Percentiles rank a stretch among this genome's conserved stretches.
These are phyloP conservation scores for Knoxia roxburghii DNA, from an alignment of 257 asterid species.

Conservation along the genomic window DNA sequence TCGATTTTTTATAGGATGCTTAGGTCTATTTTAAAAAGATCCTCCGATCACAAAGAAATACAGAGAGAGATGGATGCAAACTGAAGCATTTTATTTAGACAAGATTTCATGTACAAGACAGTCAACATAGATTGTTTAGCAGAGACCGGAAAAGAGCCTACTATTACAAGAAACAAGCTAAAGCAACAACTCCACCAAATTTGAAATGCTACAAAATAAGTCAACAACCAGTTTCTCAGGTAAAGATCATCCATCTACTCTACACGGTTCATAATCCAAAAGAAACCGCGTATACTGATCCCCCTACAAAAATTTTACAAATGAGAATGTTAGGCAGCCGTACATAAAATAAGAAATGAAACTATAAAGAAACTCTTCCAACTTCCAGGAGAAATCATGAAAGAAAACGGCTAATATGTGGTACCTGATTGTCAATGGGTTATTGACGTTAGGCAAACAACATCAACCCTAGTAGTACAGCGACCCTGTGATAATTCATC, in stretches of 20 bases:
- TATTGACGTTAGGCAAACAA: neutral
- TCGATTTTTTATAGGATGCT: no score
- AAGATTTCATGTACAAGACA: slow-evolving; percentile 7
- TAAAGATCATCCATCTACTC: slow-evolving; percentile 7
- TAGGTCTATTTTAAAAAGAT: no score
- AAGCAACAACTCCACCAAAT: neutral
- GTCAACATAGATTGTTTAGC: slow-evolving; percentile 3
- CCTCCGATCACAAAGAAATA: no score
- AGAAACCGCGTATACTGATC: neutral
- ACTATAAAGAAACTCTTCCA: neutral
- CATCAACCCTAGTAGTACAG: slow-evolving; percentile 41
- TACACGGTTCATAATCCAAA: slow-evolving; percentile 12
- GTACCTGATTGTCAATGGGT: slow-evolving; percentile 8
- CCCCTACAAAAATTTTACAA: neutral
- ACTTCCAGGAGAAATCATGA: no score
- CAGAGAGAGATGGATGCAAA: slow-evolving; percentile 1
- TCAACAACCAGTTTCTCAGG: neutral
- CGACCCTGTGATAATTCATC: slow-evolving; percentile 53
- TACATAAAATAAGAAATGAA: no score
- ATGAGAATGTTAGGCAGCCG: neutral
- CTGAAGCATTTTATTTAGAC: neutral
- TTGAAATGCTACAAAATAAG: neutral
- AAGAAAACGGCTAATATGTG: no score
- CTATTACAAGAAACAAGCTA: neutral
- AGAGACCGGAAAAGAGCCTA: slow-evolving; percentile 2